Percentiles rank a stretch among this genome's conserved stretches.
Conservation (phyloP, 2,329 filamentous ascomycete genomes). For the Exophiala bonariae region DNA sequence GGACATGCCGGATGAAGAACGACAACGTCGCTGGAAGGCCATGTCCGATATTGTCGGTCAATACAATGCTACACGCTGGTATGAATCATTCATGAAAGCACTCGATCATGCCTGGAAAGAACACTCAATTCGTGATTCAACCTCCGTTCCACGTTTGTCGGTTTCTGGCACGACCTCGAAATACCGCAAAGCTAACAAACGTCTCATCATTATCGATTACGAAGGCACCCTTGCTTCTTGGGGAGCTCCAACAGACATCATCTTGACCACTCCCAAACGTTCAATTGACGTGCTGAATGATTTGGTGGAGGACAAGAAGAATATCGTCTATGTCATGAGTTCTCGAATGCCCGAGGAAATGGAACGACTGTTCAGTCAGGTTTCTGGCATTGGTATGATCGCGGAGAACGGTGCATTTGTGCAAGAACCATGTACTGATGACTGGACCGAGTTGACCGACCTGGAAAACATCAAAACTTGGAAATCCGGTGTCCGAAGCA, state of each 20-base stretch:
- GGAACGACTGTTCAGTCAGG: slow-evolving; percentile 78
- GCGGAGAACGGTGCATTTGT: slow-evolving; percentile 95
- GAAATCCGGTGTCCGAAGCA: slow-evolving; percentile 80
- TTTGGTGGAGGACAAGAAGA: slow-evolving; percentile 74
- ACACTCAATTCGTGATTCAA: slow-evolving; percentile 80
- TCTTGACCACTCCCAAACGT: slow-evolving; percentile 81
- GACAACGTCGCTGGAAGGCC: slow-evolving; percentile 70
- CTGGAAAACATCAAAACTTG: slow-evolving; percentile 68
- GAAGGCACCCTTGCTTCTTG: slow-evolving; percentile 89
- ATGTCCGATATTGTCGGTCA: slow-evolving; percentile 72
- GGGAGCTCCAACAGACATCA: slow-evolving; percentile 80
- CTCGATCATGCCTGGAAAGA: slow-evolving; percentile 78
- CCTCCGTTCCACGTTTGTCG: slow-evolving; percentile 81
- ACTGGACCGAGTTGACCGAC: slow-evolving; percentile 79
- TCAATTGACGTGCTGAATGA: slow-evolving; percentile 82
- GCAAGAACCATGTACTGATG: slow-evolving; percentile 61
- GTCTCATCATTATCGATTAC: slow-evolving; percentile 89
- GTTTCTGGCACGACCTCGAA: slow-evolving; percentile 62
- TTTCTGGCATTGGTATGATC: slow-evolving; percentile 82
- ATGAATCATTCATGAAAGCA: slow-evolving; percentile 69
- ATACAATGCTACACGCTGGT: slow-evolving; percentile 85
- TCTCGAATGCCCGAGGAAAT: slow-evolving; percentile 83
- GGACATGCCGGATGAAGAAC: slow-evolving; percentile 76
- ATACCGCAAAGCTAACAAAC: slow-evolving; percentile 66
- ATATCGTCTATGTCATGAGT: slow-evolving; percentile 93